phyloP scores from a whole-genome alignment of 208 protist species.

The Leptomonas pyrrhocoris region DNA sequence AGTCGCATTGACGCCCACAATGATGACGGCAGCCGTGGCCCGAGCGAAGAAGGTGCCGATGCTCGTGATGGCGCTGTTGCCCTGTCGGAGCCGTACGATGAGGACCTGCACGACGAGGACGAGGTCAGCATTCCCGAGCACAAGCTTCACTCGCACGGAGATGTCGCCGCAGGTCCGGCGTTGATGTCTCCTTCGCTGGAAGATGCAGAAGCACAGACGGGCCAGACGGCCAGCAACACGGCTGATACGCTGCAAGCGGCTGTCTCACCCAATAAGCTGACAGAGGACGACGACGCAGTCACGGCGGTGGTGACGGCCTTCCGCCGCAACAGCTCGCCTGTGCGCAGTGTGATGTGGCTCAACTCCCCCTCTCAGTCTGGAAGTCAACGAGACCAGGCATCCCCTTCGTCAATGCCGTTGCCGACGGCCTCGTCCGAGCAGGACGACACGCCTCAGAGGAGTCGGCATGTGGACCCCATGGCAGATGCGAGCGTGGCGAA shows the following conservation, averaged over 20 bases:
- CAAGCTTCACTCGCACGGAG: no score
- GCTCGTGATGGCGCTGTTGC: no score
- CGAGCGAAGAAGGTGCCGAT: no score
- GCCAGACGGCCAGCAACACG: no score
- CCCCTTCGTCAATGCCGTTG: no score
- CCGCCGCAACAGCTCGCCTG: conserved; percentile 4
- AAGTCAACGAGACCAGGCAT: no score
- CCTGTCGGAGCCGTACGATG: conserved; percentile 3
- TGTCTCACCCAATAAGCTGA: not conserved
- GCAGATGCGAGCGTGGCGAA: not conserved
- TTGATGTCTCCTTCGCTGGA: not conserved
- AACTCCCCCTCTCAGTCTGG: not conserved
- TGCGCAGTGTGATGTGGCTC: conserved; percentile 14
- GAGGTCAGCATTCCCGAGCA: no score
- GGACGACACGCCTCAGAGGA: not conserved
- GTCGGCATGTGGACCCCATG: conserved; percentile 3
- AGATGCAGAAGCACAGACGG: no score
- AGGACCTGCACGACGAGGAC: conserved; percentile 9
- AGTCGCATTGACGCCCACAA: not conserved
- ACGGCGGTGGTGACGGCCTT: conserved; percentile 25
- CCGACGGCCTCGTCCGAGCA: conserved; percentile 1
- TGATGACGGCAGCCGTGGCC: not conserved
- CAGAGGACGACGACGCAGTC: conserved; percentile 16
- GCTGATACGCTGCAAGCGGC: not conserved
- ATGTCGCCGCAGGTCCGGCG: not conserved